These are phyloP conservation scores for Globisporangium nagaii DNA, from an alignment of 352 stramenopile species.

Conservation along the genomic window DNA sequence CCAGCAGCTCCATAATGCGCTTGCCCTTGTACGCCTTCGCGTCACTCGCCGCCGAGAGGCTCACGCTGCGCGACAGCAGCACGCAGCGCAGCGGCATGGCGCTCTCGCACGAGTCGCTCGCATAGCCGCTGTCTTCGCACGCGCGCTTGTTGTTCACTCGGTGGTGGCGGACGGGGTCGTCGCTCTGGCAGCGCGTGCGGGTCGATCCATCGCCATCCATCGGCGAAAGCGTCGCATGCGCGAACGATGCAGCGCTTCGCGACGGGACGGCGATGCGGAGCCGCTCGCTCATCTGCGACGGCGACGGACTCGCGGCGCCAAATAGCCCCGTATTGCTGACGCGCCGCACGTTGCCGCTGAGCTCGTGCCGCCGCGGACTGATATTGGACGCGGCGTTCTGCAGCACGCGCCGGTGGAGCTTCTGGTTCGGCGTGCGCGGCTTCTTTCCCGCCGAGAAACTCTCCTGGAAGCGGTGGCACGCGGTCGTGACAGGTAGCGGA, in stretches of 20 bases:
- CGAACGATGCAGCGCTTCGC: background rate
- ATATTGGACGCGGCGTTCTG: slow-evolving; percentile 55
- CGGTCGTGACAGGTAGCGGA: slow-evolving; percentile 47
- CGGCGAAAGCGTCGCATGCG: background rate
- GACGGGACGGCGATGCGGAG: background rate
- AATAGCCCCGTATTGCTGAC: background rate
- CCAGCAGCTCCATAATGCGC: slow-evolving; percentile 66
- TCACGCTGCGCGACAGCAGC: slow-evolving; percentile 32
- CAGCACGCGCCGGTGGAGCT: slow-evolving; percentile 45
- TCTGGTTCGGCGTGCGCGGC: slow-evolving; percentile 61
- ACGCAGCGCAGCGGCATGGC: slow-evolving; percentile 9
- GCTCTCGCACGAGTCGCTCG: slow-evolving; percentile 16
- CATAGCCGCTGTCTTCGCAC: slow-evolving; percentile 21
- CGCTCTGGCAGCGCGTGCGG: slow-evolving; percentile 32
- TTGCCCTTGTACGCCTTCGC: slow-evolving; percentile 58
- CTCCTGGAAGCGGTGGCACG: slow-evolving; percentile 36
- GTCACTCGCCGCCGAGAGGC: slow-evolving; percentile 22
- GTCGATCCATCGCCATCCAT: slow-evolving; percentile 4
- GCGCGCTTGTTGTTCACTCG: slow-evolving; percentile 16
- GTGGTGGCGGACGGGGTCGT: slow-evolving; percentile 18
- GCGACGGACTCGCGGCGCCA: background rate
- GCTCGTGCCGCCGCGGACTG: slow-evolving; percentile 53
- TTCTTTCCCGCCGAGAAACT: slow-evolving; percentile 32
- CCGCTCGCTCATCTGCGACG: background rate
- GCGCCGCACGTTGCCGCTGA: slow-evolving; percentile 13